A percentile compares a stretch with the other conserved stretches of the same genome.
These are phyloP conservation scores for Cucurbita moschata DNA, from an alignment of 306 rosid genomes.

Conservation along the genomic window DNA sequence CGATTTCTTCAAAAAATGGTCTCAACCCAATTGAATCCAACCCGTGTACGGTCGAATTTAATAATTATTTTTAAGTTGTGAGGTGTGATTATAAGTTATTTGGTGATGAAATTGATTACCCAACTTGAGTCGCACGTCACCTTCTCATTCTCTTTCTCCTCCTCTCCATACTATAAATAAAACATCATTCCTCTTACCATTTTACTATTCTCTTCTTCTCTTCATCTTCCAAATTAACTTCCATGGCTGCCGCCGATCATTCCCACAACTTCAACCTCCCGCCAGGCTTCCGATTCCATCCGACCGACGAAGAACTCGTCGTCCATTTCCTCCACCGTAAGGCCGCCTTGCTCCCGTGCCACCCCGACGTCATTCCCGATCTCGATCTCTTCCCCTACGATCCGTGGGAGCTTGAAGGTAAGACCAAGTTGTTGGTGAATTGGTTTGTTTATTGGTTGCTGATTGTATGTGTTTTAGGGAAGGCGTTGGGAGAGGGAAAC, in stretches of 20 bases:
- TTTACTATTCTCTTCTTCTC: neutral
- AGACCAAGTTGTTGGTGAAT: too few relatives aligned
- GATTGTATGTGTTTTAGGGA: slow-evolving; percentile 29
- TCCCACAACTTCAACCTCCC: slow-evolving; percentile 55
- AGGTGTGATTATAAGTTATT: neutral
- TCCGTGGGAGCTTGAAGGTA: slow-evolving; percentile 74
- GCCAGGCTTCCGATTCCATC: slow-evolving; percentile 79
- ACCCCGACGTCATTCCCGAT: slow-evolving; percentile 94
- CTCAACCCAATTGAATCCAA: too few relatives aligned
- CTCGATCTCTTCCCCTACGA: slow-evolving; percentile 68
- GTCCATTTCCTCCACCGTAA: slow-evolving; percentile 89
- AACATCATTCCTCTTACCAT: neutral
- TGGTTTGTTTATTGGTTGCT: neutral
- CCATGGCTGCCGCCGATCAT: slow-evolving; percentile 21
- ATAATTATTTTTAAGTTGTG: too few relatives aligned
- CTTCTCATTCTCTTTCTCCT: neutral
- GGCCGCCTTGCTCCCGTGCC: slow-evolving; percentile 72
- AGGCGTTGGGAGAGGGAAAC: slow-evolving; percentile 76
- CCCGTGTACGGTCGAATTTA: too few relatives aligned
- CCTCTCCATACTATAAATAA: slow-evolving; percentile 30
- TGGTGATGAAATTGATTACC: slow-evolving; percentile 3
- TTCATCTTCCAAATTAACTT: neutral
- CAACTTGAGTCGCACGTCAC: slow-evolving; percentile 3
- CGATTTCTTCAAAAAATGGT: too few relatives aligned
- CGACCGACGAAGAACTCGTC: slow-evolving; percentile 86